Evolutionary conservation across 169 alveolate species (phyloP), one percentile per base, ranked within the genome.

Genomic region (Cryptosporidium sp.): DNA sequence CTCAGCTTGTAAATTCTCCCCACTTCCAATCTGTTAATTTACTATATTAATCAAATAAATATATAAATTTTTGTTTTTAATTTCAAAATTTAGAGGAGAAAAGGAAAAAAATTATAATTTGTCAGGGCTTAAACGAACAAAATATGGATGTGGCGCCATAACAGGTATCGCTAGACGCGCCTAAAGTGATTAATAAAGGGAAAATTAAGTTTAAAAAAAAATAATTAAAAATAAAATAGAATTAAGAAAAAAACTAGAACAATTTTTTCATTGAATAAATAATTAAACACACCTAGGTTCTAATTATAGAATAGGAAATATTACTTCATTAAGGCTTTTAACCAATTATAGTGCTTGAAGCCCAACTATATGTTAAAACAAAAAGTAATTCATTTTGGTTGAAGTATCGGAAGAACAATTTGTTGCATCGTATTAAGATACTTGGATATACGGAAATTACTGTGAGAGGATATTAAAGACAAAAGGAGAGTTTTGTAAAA

Each of bases 121-220:
- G 1, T 3, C 39, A 1, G 9, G 9, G 9, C 48, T 8, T 41
- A 9, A 8, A 41, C 9, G 0, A 41, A 41, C 48, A 41, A 41
- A 21, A 67, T 33, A 31, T 1, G 1, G 0, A 12, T 1, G 0
- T 33, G 73, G 73, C 73, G 73, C 73, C 73, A 67, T 18, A 26
- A 31, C 0, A 16, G 73, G 73, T 67, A 67, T 31, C 73, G 73
- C n/a, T 21, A 67, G 73, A 67, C 73, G 73, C 73, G 73, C 73
- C 73, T 67, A 37, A 39, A 39, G 18, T 10, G 33, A 26, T 4
- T n/a, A 55, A 21, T 7, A 26, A 55, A 26, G 67, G 14, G 35
- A 21, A 55, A 55, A 23, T 12, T 5, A 55, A 55, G 35, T 23
- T 23, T 1, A 26, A 21, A 26, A 21, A 26, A 55, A 26, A 26